Evolutionary conservation across 2,329 filamentous ascomycete genomes (phyloP).

Genomic region (Didymella segeticola): DNA sequence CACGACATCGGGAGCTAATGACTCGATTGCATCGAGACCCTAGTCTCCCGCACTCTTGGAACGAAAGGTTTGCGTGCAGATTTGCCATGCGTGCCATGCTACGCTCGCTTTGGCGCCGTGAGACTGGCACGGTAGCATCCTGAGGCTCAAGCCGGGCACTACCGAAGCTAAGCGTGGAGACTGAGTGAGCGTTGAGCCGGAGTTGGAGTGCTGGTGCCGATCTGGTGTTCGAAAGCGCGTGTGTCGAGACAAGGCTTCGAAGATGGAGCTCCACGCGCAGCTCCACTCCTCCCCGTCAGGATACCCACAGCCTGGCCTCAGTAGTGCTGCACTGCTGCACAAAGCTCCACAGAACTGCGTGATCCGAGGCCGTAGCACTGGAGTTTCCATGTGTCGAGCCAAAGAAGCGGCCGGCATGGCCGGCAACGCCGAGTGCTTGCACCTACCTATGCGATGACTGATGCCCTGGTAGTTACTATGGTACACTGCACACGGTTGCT

Average conservation of each 20-base stretch:
- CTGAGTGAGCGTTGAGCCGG: neutral
- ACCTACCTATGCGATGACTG: no score
- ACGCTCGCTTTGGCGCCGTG: slow-evolving; percentile 8
- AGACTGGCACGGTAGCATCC: neutral
- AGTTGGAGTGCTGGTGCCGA: neutral
- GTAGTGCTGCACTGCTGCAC: neutral
- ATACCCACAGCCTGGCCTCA: slow-evolving; percentile 2
- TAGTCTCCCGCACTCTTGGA: slow-evolving; percentile 1
- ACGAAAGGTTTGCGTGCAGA: slow-evolving; percentile 1
- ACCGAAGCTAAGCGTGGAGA: slow-evolving; percentile 9
- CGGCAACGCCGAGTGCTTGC: neutral
- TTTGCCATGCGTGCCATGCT: slow-evolving; percentile 11
- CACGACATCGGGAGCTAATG: slow-evolving; percentile 29
- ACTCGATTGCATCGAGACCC: slow-evolving; percentile 10
- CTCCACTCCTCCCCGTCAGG: neutral
- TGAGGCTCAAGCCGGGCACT: slow-evolving; percentile 14
- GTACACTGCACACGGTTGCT: neutral
- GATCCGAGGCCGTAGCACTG: neutral
- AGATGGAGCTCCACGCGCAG: slow-evolving; percentile 3
- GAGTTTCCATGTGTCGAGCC: slow-evolving; percentile 5
- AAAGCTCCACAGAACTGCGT: neutral
- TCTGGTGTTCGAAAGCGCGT: neutral
- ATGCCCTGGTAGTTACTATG: no score
- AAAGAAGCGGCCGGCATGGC: neutral
- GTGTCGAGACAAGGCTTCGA: slow-evolving; percentile 3